Evolutionary conservation across 176 grass and related monocot genomes (phyloP).

Genomic region (Oryza longistaminata): DNA sequence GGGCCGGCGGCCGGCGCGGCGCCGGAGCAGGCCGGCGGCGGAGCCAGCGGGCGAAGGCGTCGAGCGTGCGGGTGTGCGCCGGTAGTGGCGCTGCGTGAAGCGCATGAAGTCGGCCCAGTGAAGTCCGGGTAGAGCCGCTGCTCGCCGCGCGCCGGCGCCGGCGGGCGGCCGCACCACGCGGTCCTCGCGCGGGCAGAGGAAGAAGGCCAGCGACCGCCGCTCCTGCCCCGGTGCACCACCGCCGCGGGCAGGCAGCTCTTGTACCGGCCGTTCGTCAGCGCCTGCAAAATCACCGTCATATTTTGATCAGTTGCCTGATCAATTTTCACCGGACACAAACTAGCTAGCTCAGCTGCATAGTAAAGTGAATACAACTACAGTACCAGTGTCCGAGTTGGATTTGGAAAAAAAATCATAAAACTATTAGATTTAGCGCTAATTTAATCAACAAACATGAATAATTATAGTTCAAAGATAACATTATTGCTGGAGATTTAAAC

Average conservation of each 20-base stretch:
- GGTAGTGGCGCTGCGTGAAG: constrained; percentile 81
- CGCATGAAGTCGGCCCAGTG: constrained; percentile 71
- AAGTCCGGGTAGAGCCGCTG: constrained; percentile 75
- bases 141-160: background rate
- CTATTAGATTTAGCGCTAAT: too few relatives aligned
- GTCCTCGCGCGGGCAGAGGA: constrained; percentile 68
- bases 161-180: constrained; percentile 65
- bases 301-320: too few relatives aligned
- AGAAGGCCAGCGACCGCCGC: constrained; percentile 82
- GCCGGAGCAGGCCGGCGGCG: background rate
- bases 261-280: constrained; percentile 81
- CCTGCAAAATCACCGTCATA: constrained; percentile 38
- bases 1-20: background rate
- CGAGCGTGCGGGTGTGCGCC: constrained; percentile 64
- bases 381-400: too few relatives aligned
- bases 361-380: too few relatives aligned
- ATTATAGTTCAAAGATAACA: too few relatives aligned
- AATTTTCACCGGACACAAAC: too few relatives aligned
- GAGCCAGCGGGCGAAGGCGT: constrained; percentile 67
- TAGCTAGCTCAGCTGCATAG: too few relatives aligned
- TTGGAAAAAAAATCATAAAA: too few relatives aligned
- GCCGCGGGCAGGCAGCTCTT: constrained; percentile 88
- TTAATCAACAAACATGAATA: too few relatives aligned
- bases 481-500: too few relatives aligned
- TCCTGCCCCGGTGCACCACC: constrained; percentile 64